phyloP scores from a whole-genome alignment of 331 rosid genomes.

The Rosa hybrid region DNA sequence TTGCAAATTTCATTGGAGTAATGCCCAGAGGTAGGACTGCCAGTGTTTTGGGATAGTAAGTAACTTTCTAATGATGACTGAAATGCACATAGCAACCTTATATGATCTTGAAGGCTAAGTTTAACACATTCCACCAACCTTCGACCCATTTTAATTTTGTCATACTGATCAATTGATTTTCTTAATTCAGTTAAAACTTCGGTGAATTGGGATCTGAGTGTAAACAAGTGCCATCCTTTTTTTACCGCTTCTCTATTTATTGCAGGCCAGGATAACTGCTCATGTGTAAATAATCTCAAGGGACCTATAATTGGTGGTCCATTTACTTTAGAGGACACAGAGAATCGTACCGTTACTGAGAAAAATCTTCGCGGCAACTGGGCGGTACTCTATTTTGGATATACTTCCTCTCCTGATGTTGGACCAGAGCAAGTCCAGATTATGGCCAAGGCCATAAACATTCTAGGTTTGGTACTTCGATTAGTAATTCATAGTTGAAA shows the following conservation, averaged over 20 bases:
- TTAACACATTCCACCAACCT: neutral
- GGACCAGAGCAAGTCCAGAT: slow-evolving; percentile 81
- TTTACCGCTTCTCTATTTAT: slow-evolving; percentile 27
- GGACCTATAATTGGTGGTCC: slow-evolving; percentile 88
- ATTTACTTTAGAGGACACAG: slow-evolving; percentile 65
- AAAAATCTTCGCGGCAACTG: slow-evolving; percentile 65
- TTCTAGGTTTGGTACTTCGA: slow-evolving; percentile 52
- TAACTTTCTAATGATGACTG: neutral
- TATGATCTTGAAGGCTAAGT: slow-evolving; percentile 7
- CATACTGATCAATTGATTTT: neutral
- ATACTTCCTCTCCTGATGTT: slow-evolving; percentile 88
- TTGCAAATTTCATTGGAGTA: neutral
- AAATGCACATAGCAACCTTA: neutral
- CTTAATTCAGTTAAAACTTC: neutral
- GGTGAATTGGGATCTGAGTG: neutral
- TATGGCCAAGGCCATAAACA: slow-evolving; percentile 61
- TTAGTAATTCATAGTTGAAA: slow-evolving; percentile 14
- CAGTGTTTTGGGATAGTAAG: neutral
- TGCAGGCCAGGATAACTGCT: slow-evolving; percentile 58
- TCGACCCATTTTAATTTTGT: neutral
- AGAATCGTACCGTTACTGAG: slow-evolving; percentile 59
- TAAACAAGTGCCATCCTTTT: neutral
- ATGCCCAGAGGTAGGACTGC: neutral
- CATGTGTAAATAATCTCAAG: slow-evolving; percentile 22
- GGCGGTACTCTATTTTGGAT: slow-evolving; percentile 89